Conservation (phyloP, 495 filamentous ascomycete genomes). For the Podospora conica region DNA sequence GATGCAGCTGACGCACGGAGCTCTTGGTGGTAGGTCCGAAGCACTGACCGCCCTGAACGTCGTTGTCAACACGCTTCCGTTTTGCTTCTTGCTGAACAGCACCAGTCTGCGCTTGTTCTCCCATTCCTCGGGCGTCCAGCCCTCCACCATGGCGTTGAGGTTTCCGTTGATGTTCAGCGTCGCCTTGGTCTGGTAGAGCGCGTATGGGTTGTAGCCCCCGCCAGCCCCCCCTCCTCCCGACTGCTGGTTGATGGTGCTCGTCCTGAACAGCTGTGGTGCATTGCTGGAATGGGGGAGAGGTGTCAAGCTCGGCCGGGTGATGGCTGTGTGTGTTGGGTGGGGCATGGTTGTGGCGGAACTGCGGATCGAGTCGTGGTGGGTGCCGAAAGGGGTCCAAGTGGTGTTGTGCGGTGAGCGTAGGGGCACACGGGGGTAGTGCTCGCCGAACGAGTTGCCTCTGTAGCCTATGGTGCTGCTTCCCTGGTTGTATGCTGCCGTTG, state of each 20-base stretch:
- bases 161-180: constrained; percentile 79
- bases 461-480: constrained; percentile 44
- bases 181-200: constrained; percentile 81
- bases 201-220: constrained; percentile 68
- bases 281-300: constrained; percentile 29
- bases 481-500: constrained; percentile 31
- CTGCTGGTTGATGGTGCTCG: constrained; percentile 66
- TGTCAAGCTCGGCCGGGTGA: constrained; percentile 38
- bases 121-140: constrained; percentile 77
- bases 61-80: constrained; percentile 63
- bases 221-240: constrained; percentile 35
- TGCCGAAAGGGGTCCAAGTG: constrained; percentile 40
- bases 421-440: constrained; percentile 41
- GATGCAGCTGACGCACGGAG: constrained; percentile 85
- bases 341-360: constrained; percentile 29
- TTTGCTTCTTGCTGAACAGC: constrained; percentile 74
- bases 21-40: constrained; percentile 65
- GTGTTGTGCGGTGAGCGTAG: constrained; percentile 44
- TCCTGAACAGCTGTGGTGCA: constrained; percentile 70
- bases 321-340: constrained; percentile 24
- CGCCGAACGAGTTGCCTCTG: constrained; percentile 36
- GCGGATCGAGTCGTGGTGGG: constrained; percentile 36
- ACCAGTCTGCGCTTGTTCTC: constrained; percentile 73
- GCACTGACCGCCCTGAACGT: constrained; percentile 65
- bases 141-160: constrained; percentile 66